phyloP scores from a whole-genome alignment of 352 stramenopile genomes.

The Pythium apleroticum region DNA sequence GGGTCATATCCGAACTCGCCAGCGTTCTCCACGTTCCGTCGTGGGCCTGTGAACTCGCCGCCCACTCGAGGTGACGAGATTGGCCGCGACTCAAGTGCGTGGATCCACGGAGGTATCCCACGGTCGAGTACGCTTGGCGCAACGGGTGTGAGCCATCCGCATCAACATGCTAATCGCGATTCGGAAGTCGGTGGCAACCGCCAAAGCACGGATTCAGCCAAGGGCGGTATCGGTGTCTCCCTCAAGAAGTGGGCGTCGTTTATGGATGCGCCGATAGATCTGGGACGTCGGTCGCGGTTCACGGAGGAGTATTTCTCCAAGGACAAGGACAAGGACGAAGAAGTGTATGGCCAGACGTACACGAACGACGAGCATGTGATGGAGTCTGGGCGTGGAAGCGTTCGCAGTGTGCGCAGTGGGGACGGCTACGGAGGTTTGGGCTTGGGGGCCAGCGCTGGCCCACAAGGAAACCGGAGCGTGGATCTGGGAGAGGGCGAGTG shows the following conservation, averaged over 20 bases:
- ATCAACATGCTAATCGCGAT: slow-evolving; percentile 18
- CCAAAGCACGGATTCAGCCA: slow-evolving; percentile 46
- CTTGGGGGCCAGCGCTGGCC: background rate
- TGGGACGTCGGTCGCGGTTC: slow-evolving; percentile 73
- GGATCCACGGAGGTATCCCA: slow-evolving; percentile 5
- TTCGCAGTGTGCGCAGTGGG: slow-evolving; percentile 38
- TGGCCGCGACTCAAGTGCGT: slow-evolving; percentile 18
- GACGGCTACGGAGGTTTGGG: slow-evolving; percentile 26
- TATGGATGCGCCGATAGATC: slow-evolving; percentile 62
- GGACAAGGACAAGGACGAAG: slow-evolving; percentile 50
- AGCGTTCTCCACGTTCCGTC: slow-evolving; percentile 53
- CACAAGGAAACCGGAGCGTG: slow-evolving; percentile 21
- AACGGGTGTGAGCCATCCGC: background rate
- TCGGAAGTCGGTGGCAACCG: slow-evolving; percentile 22
- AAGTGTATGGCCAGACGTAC: slow-evolving; percentile 34
- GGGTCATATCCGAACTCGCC: slow-evolving; percentile 68
- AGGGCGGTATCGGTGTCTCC: slow-evolving; percentile 50
- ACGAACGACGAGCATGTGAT: slow-evolving; percentile 53
- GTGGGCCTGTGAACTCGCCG: slow-evolving; percentile 45
- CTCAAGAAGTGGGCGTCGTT: slow-evolving; percentile 77
- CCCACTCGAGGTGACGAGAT: slow-evolving; percentile 12
- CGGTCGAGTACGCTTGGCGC: slow-evolving; percentile 19
- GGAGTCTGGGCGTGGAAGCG: slow-evolving; percentile 46
- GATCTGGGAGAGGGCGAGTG: slow-evolving; percentile 56
- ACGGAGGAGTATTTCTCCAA: slow-evolving; percentile 77